Percentiles rank a stretch among this genome's conserved stretches.
Evolutionary conservation across 2,329 filamentous ascomycete species (phyloP).

Genomic region (Claviceps monticola): DNA sequence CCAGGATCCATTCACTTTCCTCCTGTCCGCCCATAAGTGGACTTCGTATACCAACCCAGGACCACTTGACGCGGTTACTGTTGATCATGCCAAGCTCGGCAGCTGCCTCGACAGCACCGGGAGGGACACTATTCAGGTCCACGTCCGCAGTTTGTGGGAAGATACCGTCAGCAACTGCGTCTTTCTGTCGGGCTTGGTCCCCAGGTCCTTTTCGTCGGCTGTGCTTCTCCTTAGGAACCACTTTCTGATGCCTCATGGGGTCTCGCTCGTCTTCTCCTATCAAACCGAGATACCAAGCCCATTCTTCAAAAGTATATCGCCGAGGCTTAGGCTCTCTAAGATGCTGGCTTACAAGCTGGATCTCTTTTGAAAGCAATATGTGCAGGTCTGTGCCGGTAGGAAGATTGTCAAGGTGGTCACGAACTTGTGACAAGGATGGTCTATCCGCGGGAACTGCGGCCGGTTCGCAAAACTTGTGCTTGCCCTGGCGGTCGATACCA

Average conservation of each 20-base stretch:
- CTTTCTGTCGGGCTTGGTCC: background rate
- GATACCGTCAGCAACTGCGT: background rate
- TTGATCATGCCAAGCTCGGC: conserved; percentile 13
- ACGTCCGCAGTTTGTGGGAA: background rate
- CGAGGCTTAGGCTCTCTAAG: conserved; percentile 47
- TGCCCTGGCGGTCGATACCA: conserved; percentile 2
- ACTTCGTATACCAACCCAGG: conserved; percentile 57
- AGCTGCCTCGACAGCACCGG: conserved; percentile 3
- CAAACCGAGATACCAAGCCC: conserved; percentile 70
- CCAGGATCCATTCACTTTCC: conserved; percentile 61
- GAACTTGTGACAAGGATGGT: conserved; percentile 21
- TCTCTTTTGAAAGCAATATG: conserved; percentile 57
- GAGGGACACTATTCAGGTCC: background rate
- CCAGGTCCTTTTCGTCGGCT: conserved; percentile 5
- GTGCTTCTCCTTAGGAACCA: conserved; percentile 14
- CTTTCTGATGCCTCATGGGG: conserved; percentile 34
- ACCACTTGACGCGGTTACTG: conserved; percentile 37
- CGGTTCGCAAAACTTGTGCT: conserved; percentile 4
- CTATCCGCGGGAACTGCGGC: conserved; percentile 6
- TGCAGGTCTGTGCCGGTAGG: conserved; percentile 38
- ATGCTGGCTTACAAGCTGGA: conserved; percentile 46
- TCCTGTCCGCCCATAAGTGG: conserved; percentile 55
- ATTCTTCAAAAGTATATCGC: conserved; percentile 68
- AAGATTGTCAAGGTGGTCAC: conserved; percentile 23
- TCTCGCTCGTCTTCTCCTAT: conserved; percentile 52